phyloP scores from a whole-genome alignment of 169 alveolate species.

The Plasmodium blacklocki region DNA sequence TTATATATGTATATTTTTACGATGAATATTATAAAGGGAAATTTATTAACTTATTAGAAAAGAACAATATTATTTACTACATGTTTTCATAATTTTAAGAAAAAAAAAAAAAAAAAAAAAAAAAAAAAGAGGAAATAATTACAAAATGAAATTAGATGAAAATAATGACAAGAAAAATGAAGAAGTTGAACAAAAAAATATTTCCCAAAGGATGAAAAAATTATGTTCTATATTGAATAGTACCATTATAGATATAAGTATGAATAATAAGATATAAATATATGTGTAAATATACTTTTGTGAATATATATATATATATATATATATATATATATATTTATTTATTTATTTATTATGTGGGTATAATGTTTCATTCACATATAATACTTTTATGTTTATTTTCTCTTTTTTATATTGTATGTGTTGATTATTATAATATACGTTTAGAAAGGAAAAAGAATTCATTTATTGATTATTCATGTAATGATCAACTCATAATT shows the following conservation, averaged over 20 bases:
- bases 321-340: slow-evolving; percentile 1
- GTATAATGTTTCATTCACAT: too few species aligned
- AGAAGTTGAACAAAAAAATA: slow-evolving; percentile 39
- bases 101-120: slow-evolving; percentile 11
- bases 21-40: slow-evolving; percentile 8
- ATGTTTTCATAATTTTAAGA: not conserved
- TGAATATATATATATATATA: not conserved
- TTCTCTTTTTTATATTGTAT: too few species aligned
- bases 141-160: slow-evolving; percentile 62
- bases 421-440: too few species aligned
- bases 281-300: not conserved
- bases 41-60: not conserved
- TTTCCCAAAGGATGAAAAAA: slow-evolving; percentile 75
- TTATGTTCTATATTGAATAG: slow-evolving; percentile 39
- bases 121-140: not conserved
- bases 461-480: too few species aligned
- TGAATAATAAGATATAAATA: slow-evolving; percentile 12
- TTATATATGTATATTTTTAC: not conserved
- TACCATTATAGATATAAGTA: slow-evolving; percentile 74
- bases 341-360: not conserved
- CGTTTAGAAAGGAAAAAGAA: too few species aligned
- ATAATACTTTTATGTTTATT: too few species aligned
- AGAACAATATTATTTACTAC: not conserved
- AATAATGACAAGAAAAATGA: slow-evolving; percentile 27
- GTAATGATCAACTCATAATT: too few species aligned